Evolutionary conservation across 441 rosid species (phyloP).

Genomic region (Croton laevigatus): DNA sequence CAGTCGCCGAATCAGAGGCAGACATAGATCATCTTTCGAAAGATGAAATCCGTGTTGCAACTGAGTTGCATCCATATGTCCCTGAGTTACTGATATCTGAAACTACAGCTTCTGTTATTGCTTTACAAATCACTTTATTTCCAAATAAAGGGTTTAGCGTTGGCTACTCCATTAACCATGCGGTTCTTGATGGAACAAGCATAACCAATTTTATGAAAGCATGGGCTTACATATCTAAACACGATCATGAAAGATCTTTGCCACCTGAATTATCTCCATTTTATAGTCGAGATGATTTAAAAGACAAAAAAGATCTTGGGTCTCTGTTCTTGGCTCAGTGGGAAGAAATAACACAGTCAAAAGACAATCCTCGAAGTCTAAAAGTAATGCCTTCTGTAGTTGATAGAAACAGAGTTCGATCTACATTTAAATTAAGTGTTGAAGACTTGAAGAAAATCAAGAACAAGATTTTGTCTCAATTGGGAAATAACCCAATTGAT

Average conservation of each 20-base stretch:
- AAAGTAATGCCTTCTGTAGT: not conserved
- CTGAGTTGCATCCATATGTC: conserved; percentile 11
- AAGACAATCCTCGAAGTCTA: not conserved
- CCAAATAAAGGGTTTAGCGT: conserved; percentile 21
- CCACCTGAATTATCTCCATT: conserved; percentile 14
- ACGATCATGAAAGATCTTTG: not conserved
- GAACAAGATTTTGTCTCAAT: conserved; percentile 41
- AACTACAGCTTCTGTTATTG: not conserved
- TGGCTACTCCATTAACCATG: conserved; percentile 9
- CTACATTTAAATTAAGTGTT: conserved; percentile 15
- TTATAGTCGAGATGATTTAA: conserved; percentile 8
- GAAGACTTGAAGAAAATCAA: conserved; percentile 41
- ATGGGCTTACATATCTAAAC: conserved; percentile 26
- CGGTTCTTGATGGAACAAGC: conserved; percentile 21
- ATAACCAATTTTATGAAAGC: conserved; percentile 16
- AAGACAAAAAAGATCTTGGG: conserved; percentile 1
- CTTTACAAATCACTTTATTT: conserved; percentile 20
- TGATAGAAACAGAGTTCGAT: conserved; percentile 23
- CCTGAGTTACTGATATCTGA: conserved; percentile 9
- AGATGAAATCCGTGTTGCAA: not conserved
- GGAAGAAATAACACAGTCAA: not conserved
- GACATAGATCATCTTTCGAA: conserved; percentile 2
- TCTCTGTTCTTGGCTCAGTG: conserved; percentile 6
- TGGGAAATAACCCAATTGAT: not conserved
- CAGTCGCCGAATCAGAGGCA: not conserved